phyloP scores from a whole-genome alignment of 768 basidiomycete species.

The Boletus pseudo-olivaceus region DNA sequence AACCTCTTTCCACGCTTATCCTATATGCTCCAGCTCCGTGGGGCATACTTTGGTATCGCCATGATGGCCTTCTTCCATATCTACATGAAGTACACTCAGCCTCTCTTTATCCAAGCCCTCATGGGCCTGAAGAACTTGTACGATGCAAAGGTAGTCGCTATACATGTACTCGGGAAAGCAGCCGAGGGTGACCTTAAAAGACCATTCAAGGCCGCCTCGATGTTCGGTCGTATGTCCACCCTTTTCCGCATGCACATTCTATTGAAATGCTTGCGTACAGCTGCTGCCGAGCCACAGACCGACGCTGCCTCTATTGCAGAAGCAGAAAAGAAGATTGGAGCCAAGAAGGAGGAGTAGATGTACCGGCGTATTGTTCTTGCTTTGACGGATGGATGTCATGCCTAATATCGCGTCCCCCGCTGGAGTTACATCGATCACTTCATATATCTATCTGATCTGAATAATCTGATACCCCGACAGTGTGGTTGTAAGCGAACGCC shows the following conservation, averaged over 20 bases:
- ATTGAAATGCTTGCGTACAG: constrained; percentile 23
- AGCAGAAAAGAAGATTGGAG: constrained; percentile 79
- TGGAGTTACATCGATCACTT: constrained; percentile 6
- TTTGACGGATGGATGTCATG: constrained; percentile 20
- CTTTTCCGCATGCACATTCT: not conserved
- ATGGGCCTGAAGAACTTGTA: constrained; percentile 93
- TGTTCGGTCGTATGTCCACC: constrained; percentile 62
- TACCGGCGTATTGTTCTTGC: constrained; percentile 10
- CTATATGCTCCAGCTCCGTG: constrained; percentile 45
- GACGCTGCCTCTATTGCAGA: constrained; percentile 84
- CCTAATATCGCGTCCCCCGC: not conserved
- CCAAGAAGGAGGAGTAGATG: constrained; percentile 74
- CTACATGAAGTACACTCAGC: constrained; percentile 95
- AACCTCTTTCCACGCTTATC: not conserved
- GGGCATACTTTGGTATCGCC: constrained; percentile 68
- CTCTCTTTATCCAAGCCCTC: constrained; percentile 90
- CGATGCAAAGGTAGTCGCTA: constrained; percentile 79
- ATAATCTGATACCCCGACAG: not conserved
- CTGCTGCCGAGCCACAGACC: constrained; percentile 69
- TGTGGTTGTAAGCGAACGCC: not conserved
- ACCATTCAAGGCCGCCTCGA: constrained; percentile 76
- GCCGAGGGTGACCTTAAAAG: constrained; percentile 86
- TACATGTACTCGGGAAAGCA: constrained; percentile 76
- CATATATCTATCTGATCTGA: constrained; percentile 11
- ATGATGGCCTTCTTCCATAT: constrained; percentile 93